A percentile compares a stretch with the other conserved stretches of the same genome.
phyloP scores from a whole-genome alignment of 345 rosid genomes.

The Arabidopsis arenosa region DNA sequence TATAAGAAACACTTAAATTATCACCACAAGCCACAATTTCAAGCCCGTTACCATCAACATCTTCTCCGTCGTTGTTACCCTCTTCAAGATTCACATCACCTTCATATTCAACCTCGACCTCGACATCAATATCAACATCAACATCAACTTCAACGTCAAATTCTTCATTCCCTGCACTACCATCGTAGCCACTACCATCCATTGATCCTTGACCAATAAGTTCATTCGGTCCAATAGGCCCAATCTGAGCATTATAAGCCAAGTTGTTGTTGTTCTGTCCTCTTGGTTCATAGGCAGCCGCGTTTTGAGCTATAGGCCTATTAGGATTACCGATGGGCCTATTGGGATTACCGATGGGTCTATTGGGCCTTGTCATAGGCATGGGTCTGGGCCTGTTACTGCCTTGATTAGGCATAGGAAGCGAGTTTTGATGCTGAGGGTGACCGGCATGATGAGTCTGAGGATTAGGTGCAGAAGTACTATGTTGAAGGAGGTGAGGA shows the following conservation, averaged over 20 bases:
- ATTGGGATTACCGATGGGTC: background rate
- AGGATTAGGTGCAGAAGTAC: constrained; percentile 37
- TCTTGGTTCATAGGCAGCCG: constrained; percentile 1
- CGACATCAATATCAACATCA: background rate
- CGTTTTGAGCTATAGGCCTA: constrained; percentile 14
- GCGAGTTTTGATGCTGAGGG: constrained; percentile 16
- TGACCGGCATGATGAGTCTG: constrained; percentile 8
- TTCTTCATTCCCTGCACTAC: constrained; percentile 14
- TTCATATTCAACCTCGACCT: constrained; percentile 32
- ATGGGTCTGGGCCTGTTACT: constrained; percentile 13
- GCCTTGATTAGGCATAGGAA: constrained; percentile 24
- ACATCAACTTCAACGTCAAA: constrained; percentile 26
- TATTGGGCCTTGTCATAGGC: constrained; percentile 4
- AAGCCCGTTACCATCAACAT: constrained; percentile 7
- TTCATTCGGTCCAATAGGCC: constrained; percentile 6
- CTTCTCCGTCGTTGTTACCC: constrained; percentile 7
- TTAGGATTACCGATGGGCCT: background rate
- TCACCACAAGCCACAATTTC: constrained; percentile 28
- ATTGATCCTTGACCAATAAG: constrained; percentile 15
- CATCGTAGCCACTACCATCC: constrained; percentile 29
- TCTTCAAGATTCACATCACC: constrained; percentile 29
- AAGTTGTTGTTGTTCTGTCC: constrained; percentile 33
- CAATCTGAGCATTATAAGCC: constrained; percentile 3
- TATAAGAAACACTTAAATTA: constrained; percentile 7
- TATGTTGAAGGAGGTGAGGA: constrained; percentile 40